Evolutionary conservation across 1,139 yeast genomes (phyloP), one percentile per base, ranked within the genome.

Genomic region (Taphrina flavorubra): DNA sequence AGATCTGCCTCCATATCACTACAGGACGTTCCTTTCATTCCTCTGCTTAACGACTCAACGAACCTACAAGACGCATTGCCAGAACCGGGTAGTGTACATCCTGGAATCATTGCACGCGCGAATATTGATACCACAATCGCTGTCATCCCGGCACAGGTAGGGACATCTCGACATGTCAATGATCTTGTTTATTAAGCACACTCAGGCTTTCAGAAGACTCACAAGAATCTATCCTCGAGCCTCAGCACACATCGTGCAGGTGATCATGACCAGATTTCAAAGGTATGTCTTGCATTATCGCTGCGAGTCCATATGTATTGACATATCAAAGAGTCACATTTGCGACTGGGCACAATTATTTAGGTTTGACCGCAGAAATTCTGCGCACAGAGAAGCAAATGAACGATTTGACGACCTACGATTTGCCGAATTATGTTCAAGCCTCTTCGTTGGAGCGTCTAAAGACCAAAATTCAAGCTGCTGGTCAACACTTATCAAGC

Each of bases 221-320:
- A 89, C 90, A 14, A 76, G 81, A 49, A 90, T 87, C 74, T 90
- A 87, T 75, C 98, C 99, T 7, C 86, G 89, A 72, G 90, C 97
- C 0, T 88, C 97, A 0, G 90, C 97, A 0, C 97, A 92, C 77
- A 92, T 94, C 59, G 95, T 94, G 8, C 97, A 96, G 72, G 92
- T 94, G 85, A 91, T 94, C 18, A 81, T 92, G 71, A 88, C 96
- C 0, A 84, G 97, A 72, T 82, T 94, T 69, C 91, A 91, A 76
- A 85, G 96, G 62, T 58, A 40, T 20, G 20, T 8, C n/a, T 11
- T 10, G 10, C 44, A 2, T 5, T 18, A 16, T 25, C 44, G 5
- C 13, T 40, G 4, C 36, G 4, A 14, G 8, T 5, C 53, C 1
- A 25, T 8, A 37, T 11, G 31, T n/a, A n/a, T 16, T 58, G 10